Evolutionary conservation across 495 filamentous ascomycete genomes (phyloP).

Genomic region (Hyaloscypha variabilis): DNA sequence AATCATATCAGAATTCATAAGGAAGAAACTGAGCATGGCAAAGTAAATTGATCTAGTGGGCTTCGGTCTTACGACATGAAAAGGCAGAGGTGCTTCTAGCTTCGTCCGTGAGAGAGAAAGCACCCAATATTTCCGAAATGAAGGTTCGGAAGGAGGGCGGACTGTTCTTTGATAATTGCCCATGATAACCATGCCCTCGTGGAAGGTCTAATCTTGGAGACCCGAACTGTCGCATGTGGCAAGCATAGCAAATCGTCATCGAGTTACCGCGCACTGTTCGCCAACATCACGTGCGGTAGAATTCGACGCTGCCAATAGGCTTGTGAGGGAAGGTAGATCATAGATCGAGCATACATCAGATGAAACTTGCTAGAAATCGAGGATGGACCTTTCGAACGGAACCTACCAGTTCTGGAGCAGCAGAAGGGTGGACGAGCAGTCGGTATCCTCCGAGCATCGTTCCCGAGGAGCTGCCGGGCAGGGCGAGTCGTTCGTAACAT

Average conservation of each 20-base stretch:
- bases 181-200: neutral
- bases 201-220: neutral
- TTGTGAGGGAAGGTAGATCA: neutral
- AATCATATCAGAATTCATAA: neutral
- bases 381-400: neutral
- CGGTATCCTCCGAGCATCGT: neutral
- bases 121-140: neutral
- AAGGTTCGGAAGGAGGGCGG: neutral
- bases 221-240: neutral
- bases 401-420: neutral
- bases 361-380: neutral
- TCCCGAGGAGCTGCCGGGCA: neutral
- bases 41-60: neutral
- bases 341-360: neutral
- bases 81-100: neutral
- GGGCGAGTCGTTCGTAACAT: neutral
- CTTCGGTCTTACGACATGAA: neutral
- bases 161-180: neutral
- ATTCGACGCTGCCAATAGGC: neutral
- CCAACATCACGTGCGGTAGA: neutral
- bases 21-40: neutral
- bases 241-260: neutral
- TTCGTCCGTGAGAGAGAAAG: neutral
- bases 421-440: neutral
- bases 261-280: neutral